Percentiles rank a stretch among this genome's conserved stretches.
phyloP scores from a whole-genome alignment of 345 rosid species.

The Punica granatum region DNA sequence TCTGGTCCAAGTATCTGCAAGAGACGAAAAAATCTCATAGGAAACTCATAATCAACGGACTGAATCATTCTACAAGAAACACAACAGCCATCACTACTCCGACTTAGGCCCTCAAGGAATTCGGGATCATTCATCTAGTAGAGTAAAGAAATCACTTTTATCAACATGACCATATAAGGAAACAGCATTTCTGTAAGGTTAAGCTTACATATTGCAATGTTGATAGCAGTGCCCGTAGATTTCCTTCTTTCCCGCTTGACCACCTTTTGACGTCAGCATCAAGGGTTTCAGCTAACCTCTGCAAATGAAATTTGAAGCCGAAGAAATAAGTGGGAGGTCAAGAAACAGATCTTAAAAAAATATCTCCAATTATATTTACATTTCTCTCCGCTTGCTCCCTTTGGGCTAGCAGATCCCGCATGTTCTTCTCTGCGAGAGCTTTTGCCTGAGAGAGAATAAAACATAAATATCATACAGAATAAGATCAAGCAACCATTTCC shows the following conservation, averaged over 20 bases:
- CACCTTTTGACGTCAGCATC: slow-evolving; percentile 94
- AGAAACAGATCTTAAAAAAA: slow-evolving; percentile 6
- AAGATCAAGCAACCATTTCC: slow-evolving; percentile 2
- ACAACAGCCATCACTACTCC: neutral
- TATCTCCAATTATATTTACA: slow-evolving; percentile 27
- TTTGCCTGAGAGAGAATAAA: slow-evolving; percentile 55
- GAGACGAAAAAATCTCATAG: neutral
- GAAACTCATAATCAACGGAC: neutral
- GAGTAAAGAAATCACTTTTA: too few species aligned
- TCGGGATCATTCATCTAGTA: neutral
- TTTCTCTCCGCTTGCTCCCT: slow-evolving; percentile 88
- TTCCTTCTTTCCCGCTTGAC: slow-evolving; percentile 93
- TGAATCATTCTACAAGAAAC: neutral
- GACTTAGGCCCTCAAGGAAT: neutral
- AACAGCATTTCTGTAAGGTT: neutral
- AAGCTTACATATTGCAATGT: slow-evolving; percentile 92
- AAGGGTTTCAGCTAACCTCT: slow-evolving; percentile 84
- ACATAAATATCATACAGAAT: neutral
- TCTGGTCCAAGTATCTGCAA: slow-evolving; percentile 81
- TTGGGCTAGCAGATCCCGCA: slow-evolving; percentile 84
- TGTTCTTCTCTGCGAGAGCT: slow-evolving; percentile 91
- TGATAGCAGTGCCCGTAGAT: slow-evolving; percentile 88
- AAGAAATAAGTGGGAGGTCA: slow-evolving; percentile 8
- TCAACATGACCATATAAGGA: too few species aligned
- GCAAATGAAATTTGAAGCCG: slow-evolving; percentile 21